These are phyloP conservation scores for Rhinocladiella mackenziei DNA, from an alignment of 2,329 filamentous ascomycete species.

Conservation along the genomic window DNA sequence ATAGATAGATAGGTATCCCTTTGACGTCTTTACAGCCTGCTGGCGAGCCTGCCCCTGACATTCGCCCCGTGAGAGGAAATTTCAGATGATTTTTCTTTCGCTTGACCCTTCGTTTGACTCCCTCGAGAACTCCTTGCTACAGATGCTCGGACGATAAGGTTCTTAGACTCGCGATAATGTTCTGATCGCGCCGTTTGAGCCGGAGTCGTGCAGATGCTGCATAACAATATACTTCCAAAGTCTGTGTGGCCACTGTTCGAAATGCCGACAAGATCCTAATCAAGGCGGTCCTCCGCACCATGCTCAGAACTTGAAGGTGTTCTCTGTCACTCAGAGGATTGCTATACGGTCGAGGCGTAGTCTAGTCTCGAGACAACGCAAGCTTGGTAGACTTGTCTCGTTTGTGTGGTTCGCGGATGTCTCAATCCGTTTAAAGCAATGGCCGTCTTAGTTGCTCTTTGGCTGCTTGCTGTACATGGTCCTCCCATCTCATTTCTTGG, in stretches of 20 bases:
- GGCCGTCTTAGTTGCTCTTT: background rate
- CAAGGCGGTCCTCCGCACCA: background rate
- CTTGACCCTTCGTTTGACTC: background rate
- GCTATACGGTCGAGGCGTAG: background rate
- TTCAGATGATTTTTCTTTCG: background rate
- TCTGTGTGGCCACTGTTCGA: background rate
- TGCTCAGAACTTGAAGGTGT: background rate
- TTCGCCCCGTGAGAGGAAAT: no score
- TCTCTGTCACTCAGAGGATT: background rate
- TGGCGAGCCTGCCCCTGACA: no score
- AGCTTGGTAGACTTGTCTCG: background rate
- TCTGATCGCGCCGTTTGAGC: background rate
- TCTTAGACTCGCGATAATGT: background rate
- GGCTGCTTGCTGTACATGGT: background rate
- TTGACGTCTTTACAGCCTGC: no score
- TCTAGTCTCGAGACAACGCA: background rate
- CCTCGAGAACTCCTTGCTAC: background rate
- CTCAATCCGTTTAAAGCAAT: background rate
- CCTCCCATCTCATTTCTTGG: background rate
- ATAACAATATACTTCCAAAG: background rate
- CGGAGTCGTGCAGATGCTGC: background rate
- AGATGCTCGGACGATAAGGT: background rate
- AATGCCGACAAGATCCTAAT: background rate
- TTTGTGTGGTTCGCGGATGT: background rate
- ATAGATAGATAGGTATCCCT: no score